Evolutionary conservation across 2,329 filamentous ascomycete species (phyloP).

Genomic region (Claviceps monticola): DNA sequence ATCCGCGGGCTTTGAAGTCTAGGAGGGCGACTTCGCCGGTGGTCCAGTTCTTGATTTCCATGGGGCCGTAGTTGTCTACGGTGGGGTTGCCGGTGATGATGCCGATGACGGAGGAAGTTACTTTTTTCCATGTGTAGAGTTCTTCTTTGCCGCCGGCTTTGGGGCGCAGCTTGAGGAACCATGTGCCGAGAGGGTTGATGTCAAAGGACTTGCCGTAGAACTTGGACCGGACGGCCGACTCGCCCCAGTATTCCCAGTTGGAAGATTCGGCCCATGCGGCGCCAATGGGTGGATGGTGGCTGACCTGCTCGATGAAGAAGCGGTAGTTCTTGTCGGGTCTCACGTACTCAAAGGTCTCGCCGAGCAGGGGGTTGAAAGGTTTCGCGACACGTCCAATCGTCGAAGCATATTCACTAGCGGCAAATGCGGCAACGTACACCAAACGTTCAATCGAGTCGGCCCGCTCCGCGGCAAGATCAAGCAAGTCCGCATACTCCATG

Average conservation of each 20-base stretch:
- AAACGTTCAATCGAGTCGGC: conserved; percentile 80
- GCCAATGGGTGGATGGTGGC: conserved; percentile 89
- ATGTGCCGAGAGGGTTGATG: conserved; percentile 89
- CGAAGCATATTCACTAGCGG: conserved; percentile 90
- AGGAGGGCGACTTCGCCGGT: conserved; percentile 82
- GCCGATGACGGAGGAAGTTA: conserved; percentile 91
- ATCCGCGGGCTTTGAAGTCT: conserved; percentile 90
- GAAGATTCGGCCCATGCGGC: conserved; percentile 86
- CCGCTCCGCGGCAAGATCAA: conserved; percentile 78
- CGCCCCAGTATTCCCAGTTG: conserved; percentile 95
- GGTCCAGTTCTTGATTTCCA: conserved; percentile 96
- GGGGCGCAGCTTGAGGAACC: conserved; percentile 81
- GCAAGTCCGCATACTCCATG: conserved; percentile 90
- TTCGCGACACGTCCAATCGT: conserved; percentile 95
- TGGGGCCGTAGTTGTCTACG: conserved; percentile 94
- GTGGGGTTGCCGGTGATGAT: conserved; percentile 95
- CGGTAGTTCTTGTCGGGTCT: conserved; percentile 94
- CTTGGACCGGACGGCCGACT: conserved; percentile 88
- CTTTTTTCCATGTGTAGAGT: conserved; percentile 97
- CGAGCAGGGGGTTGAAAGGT: conserved; percentile 91
- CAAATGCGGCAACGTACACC: conserved; percentile 90
- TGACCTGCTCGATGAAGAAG: conserved; percentile 97
- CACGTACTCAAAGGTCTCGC: conserved; percentile 94
- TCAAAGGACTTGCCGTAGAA: conserved; percentile 98
- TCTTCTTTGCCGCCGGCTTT: conserved; percentile 64